Evolutionary conservation across 108 stramenopile genomes (phyloP), one percentile per base, ranked within the genome.

Genomic region (Pseudonitzschia pungens): DNA sequence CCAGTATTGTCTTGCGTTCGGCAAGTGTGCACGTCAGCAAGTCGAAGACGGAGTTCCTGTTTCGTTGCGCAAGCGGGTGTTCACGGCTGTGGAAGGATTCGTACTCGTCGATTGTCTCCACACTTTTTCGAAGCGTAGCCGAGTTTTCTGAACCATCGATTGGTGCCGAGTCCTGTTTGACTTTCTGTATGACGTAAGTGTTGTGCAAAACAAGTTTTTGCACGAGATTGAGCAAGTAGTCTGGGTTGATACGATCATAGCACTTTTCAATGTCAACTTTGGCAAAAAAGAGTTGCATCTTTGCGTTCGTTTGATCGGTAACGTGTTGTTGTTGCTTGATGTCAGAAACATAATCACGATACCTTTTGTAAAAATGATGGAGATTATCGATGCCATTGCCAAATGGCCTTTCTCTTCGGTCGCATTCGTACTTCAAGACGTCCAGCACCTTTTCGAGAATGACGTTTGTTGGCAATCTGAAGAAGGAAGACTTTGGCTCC

Each of bases 201-300:
- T 87, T 82, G 57, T 92, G 70, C 45, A 66, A 31, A 15, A 96
- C 4, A n/a, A 84, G 59, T 0, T 71, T 50, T 33, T 70, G 69
- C 16, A 91, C 65, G 11, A 92, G 53, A 24, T 81, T 70, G 66
- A 77, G 79, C 40, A 96, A 66, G 55, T 81, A 77, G 26, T 83
- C 55, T 75, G 93, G 92, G 58, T 92, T 75, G 26, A 96, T 93
- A 22, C 74, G 87, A 58, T 96, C 95, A 48, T 89, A 96, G 70
- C 92, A 93, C 58, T 89, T 83, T 53, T 86, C 80, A 65, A 96
- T 90, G 58, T 96, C 95, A 11, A 87, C 87, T 67, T 85, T 88
- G 28, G 85, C 89, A 70, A 93, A 92, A 70, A 83, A 88, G 0
- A 96, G 80, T 43, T 68, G 31, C 33, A 78, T 28, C 15, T 10